These are phyloP conservation scores for Saccharomyces hybrid DNA, from an alignment of 1,139 yeast genomes.

Conservation along the genomic window DNA sequence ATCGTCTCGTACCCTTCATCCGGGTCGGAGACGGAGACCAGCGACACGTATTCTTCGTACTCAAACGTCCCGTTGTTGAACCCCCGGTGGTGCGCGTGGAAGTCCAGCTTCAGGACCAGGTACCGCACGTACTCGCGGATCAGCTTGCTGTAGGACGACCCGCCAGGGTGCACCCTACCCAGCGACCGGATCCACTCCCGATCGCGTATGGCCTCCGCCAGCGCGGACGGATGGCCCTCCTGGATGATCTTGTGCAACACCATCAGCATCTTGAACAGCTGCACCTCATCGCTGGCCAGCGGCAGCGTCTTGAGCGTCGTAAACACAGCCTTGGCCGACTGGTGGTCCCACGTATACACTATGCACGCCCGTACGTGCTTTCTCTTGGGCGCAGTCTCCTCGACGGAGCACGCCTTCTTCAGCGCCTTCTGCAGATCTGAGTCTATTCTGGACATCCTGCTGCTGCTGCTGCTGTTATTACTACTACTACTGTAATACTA, in stretches of 20 bases:
- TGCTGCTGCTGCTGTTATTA: background rate
- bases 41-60: constrained; percentile 86
- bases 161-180: constrained; percentile 37
- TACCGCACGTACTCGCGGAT: constrained; percentile 71
- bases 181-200: constrained; percentile 52
- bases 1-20: constrained; percentile 92
- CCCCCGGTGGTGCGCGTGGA: constrained; percentile 79
- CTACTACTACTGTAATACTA: too few relatives aligned
- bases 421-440: constrained; percentile 56
- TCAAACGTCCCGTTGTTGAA: constrained; percentile 87
- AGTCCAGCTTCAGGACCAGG: constrained; percentile 64
- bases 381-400: constrained; percentile 89
- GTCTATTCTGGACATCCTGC: constrained; percentile 32
- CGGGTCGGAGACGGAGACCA: constrained; percentile 84
- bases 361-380: constrained; percentile 93
- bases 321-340: constrained; percentile 65
- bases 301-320: constrained; percentile 79
- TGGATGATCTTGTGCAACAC: constrained; percentile 88
- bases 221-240: constrained; percentile 86
- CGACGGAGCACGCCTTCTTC: constrained; percentile 78
- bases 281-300: constrained; percentile 72
- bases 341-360: constrained; percentile 94
- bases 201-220: constrained; percentile 76
- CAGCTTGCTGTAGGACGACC: constrained; percentile 53
- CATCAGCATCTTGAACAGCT: constrained; percentile 80